Base-by-base conservation (phyloP, 805 yeast species). In the Debaryomyces prosopidis region DNA sequence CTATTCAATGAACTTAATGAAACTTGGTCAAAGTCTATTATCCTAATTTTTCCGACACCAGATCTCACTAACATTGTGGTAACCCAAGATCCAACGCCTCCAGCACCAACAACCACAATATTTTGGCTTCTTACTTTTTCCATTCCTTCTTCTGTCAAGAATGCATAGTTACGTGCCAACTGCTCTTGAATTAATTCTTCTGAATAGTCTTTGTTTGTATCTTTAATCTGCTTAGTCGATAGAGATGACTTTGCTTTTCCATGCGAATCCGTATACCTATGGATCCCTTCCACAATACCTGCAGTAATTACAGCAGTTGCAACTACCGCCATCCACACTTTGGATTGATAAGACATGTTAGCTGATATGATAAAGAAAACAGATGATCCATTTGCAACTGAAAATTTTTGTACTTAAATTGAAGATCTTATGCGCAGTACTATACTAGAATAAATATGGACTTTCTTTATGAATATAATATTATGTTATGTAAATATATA, bases 41-140 rank as follows among this genome's bases (percentile, higher is more conserved):
- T 76, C 54, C 90, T 78, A 43, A 94, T 63, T 47, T 80, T 78
- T 16, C 86, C 84, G 33, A 91, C 84, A 12, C 99, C 99, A 14
- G 96, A 87, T 57, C 99, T 82, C 1, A 87, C 86, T 45, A 94
- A 75, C 87, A 95, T 89, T 9, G 96, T 85, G 10, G 87, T 84
- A 18, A 85, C 96, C 92, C 97, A 91, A 0, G 97, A 91, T 2
- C 99, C 99, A 34, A 94, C 99, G 47, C 99, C 99, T 47, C 99
- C 99, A 14, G 92, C 94, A 26, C 99, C 99, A 26, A 81, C 83
- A 12, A 92, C 87, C 1, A 89, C 87, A 2, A 91, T 79, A 45
- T 80, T 76, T 58, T 89, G 85, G 10, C 75, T 66, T 44, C 96
- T 81, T 14, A 94, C 79, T 47, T 80, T 81, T 15, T 68, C 64